Evolutionary conservation across 306 rosid species (phyloP), one percentile per base, ranked within the genome.

Genomic region (Trifolium subterraneum): DNA sequence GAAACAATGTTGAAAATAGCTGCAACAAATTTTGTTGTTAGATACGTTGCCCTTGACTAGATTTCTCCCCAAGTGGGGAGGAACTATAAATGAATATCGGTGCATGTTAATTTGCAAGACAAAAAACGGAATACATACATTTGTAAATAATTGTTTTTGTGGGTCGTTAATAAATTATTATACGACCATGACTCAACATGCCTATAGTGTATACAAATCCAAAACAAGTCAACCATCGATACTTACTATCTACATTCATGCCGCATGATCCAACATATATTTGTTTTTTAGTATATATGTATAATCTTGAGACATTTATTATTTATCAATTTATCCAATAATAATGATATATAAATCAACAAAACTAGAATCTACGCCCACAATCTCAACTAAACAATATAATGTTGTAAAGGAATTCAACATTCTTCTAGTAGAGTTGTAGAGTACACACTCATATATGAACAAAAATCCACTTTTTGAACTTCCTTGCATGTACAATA

Each of bases 401-500:
- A 13, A 47, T 47, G 3, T 47, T 47, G 54, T 15, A 47, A 39
- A 68, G 16, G 8, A 56, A 76, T 33, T 59, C n/a, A 54, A 29
- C 58, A 67, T 18, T 76, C 60, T 45, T 58, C 15, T 70, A 27
- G n/a, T n/a, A n/a, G n/a, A n/a, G n/a, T n/a, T n/a, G n/a, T n/a
- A n/a, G n/a, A n/a, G n/a, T n/a, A n/a, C n/a, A 68, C 50, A 8
- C 60, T 76, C 54, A 6, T 8, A 59, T 48, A 0, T 36, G 33
- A 36, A 62, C 71, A 7, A 44, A 78, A 71, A 18, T 14, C 29
- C 4, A 1, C 19, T 5, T 13, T 70, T 50, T 71, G 66, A 25
- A 25, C 71, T 38, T 64, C 15, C 10, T 39, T 38, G 47, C 14
- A 62, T 52, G 65, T 39, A 63, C 77, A 71, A 25, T 78, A 68